Evolutionary conservation across 768 basidiomycete genomes (phyloP), one percentile per base, ranked within the genome.

Genomic region (Multifurca ochricompacta): DNA sequence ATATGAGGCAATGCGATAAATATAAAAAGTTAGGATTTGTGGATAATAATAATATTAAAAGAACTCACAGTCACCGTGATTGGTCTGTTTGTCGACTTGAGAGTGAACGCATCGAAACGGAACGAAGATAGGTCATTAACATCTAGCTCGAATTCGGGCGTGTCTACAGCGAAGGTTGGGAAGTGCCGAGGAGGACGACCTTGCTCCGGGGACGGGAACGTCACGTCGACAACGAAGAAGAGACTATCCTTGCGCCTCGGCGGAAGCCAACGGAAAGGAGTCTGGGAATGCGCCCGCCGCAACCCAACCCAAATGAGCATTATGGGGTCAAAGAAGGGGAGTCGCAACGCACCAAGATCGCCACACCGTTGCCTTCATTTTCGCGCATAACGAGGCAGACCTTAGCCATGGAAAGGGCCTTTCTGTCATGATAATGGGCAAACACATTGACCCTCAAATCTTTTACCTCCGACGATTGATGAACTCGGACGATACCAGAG

Each of bases 401-500:
- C 42, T n/a, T 32, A 9, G 54, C 49, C 9, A n/a, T 10, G 4
- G 43, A 45, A 32, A 56, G 31, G 13, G n/a, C 54, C 37, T 39
- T 36, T 10, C 19, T 44, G 25, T 35, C 35, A 3, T 16, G 30
- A 46, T 7, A 39, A 16, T 55, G 28, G 10, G 19, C 48, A 5
- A n/a, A n/a, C 4, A 55, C 54, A 11, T 13, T 44, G 28, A 55
- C 13, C n/a, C 32, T 44, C 30, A 56, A n/a, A 19, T 51, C 43
- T 16, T 56, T 41, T 18, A 56, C 43, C 4, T 51, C 23, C 9
- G 30, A 2, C 4, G 49, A 51, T 28, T 51, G 28, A 21, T 36
- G 42, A 16, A 51, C 30, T 27, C 37, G 54, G n/a, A 45, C 49
- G 18, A 46, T 18, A 35, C 54, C 48, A 34, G 54, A 56, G 9